Evolutionary conservation across 257 asterid genomes (phyloP).

Genomic region (Solanum boliviense): DNA sequence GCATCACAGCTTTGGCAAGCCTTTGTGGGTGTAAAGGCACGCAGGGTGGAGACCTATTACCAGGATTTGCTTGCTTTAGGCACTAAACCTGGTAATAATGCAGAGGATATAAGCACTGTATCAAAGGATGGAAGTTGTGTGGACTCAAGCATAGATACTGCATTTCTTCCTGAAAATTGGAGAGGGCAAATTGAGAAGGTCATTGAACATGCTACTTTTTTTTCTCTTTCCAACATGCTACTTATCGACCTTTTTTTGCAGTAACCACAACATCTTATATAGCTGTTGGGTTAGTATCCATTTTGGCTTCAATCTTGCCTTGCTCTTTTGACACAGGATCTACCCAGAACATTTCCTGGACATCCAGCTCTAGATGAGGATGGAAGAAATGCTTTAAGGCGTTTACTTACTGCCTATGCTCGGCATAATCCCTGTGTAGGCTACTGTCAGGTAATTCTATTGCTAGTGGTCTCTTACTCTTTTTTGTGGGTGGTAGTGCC

Average conservation of each 20-base stretch:
- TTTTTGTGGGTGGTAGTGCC: not conserved
- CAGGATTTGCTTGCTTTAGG: constrained; percentile 53
- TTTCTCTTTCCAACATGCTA: not conserved
- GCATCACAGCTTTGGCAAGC: constrained; percentile 86
- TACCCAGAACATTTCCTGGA: constrained; percentile 94
- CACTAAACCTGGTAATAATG: constrained; percentile 15
- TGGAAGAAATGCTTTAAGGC: constrained; percentile 94
- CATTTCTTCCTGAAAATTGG: constrained; percentile 61
- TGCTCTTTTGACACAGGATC: constrained; percentile 40
- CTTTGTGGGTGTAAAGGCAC: constrained; percentile 71
- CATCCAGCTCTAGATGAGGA: constrained; percentile 94
- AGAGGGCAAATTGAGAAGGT: constrained; percentile 95
- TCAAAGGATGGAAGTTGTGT: constrained; percentile 9
- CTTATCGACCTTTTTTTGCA: not conserved
- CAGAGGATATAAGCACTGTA: constrained; percentile 23
- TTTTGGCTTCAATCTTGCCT: not conserved
- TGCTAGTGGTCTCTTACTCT: not conserved
- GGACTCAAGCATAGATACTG: constrained; percentile 22
- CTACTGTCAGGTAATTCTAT: constrained; percentile 69
- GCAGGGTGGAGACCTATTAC: constrained; percentile 69
- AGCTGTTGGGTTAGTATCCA: not conserved
- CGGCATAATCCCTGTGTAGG: constrained; percentile 93
- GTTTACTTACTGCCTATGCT: constrained; percentile 88
- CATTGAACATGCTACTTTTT: not conserved
- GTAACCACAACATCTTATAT: not conserved